Base-by-base conservation (phyloP, 106 monocot species). In the Phalaenopsis aphrodite region DNA sequence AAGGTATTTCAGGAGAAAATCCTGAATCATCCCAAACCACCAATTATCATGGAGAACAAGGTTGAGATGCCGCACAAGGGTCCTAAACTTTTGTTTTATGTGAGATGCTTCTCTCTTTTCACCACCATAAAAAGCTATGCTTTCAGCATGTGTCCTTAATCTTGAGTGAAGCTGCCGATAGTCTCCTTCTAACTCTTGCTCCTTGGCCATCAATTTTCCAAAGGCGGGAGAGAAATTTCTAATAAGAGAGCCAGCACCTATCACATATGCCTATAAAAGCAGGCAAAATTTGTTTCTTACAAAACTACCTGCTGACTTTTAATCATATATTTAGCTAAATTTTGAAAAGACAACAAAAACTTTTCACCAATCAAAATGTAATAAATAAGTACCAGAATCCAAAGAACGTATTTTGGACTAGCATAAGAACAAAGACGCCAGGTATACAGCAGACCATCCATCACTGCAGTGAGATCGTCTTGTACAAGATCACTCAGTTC, bases 1-100 rank as follows among this genome's bases (percentile, higher is more conserved):
- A 18, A 99, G 93, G 80, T 99, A 99, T 85, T 99, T 99, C 80
- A 99, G 75, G 15, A 99, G 84, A 58, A 99, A 99, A 73, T 99
- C 99, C 78, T 99, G 99, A 84, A 95, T 91, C 93, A 99, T 99
- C 76, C 99, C 99, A 90, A 99, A 99, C 99, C 99, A 99, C 99
- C 99, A 99, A 77, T 88, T 81, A 10, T 99, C 87, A 82, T 89
- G 91, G 72, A 87, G 88, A 82, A 99, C 95, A 84, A 77, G 82
- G 66, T 93, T 95, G 86, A 95, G 84, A 79, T 99, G 99, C 43
- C 49, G 81, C 72, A 91, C 82, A 83, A 99, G 99, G 77, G 80
- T 82, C 71, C 75, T 87, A 77, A 99, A 99, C 61, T 92, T 80
- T 49, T 90, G 78, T 23, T 78, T 79, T 37, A 99, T 95, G 61